Evolutionary conservation across 1,284 basidiomycete species (phyloP), one percentile per base, ranked within the genome.

Genomic region (Melampsora occidentalis): DNA sequence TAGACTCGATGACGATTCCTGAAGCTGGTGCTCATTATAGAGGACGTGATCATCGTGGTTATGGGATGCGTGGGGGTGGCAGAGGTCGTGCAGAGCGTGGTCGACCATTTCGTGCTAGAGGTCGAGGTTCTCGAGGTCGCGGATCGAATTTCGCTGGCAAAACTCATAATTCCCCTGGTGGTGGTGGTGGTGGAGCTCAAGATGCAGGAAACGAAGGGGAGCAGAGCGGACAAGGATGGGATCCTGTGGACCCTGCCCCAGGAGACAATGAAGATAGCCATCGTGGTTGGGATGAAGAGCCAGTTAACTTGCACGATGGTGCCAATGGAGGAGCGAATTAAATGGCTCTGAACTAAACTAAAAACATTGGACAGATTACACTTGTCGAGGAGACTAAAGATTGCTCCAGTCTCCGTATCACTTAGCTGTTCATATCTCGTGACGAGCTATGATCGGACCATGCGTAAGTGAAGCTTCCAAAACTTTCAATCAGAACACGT

Each of bases 1-100:
- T 64, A 14, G 71, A 72, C 53, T 66, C 71, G 63, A 72, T 72
- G 71, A 72, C 71, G 61, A 72, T 64, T 33, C 63, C 71, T 18
- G 64, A 72, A 20, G 62, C 63, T 20, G 42, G 63, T 25, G 33
- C 25, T 28, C 61, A 65, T 22, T 64, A 14, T 28, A 51, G 71
- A 65, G 71, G 63, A 22, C 61, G 49, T 28, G 10, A 49, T 42
- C 46, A 49, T 9, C 61, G 62, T 53, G 69, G 69, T 63, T 3
- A 39, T 25, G 62, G 64, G 35, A 39, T 61, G 49, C 61, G 63
- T 28, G 71, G 71, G 39, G 49, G 71, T 25, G 71, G 71, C n/a
- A 49, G 71, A 39, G 63, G 71, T 57, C 63, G 63, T 25, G 16
- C 69, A 31, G 69, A 63, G 3, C 39, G 57, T 70, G 57, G 22